Evolutionary conservation across 345 rosid species (phyloP).

Genomic region (Eucalyptus brandiana): DNA sequence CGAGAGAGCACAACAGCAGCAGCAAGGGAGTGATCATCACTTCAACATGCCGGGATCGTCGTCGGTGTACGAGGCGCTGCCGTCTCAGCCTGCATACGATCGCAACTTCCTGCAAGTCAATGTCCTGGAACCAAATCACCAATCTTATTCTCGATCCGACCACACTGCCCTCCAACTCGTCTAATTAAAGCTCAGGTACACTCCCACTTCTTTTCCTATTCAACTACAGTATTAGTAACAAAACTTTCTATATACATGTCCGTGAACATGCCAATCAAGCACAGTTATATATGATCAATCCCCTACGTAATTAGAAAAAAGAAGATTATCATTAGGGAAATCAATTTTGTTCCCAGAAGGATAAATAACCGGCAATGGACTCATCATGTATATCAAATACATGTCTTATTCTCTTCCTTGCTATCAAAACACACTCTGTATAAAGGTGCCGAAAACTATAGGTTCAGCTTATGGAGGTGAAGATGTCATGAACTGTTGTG

Average conservation of each 20-base stretch:
- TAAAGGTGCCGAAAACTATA: background rate
- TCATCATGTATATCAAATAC: background rate
- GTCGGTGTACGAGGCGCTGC: conserved; percentile 19
- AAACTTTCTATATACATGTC: background rate
- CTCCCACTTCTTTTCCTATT: background rate
- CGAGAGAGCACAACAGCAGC: conserved; percentile 29
- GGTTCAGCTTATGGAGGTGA: background rate
- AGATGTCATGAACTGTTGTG: background rate
- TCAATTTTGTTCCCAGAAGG: background rate
- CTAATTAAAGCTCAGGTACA: conserved; percentile 6
- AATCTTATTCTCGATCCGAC: conserved; percentile 30
- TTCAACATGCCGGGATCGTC: conserved; percentile 5
- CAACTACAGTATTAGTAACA: background rate
- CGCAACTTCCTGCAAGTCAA: conserved; percentile 50
- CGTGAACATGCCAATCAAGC: background rate
- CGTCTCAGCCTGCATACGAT: conserved; percentile 33
- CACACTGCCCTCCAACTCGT: conserved; percentile 73
- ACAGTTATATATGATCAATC: background rate
- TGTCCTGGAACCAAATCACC: conserved; percentile 45
- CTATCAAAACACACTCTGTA: background rate
- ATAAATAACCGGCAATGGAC: background rate
- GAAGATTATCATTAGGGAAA: background rate
- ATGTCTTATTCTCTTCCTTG: background rate
- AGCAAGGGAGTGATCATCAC: background rate
- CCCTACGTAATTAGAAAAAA: background rate